A percentile compares a stretch with the other conserved stretches of the same genome.
phyloP scores from a whole-genome alignment of 2,329 filamentous ascomycete genomes.

The Aspergillus candidus region DNA sequence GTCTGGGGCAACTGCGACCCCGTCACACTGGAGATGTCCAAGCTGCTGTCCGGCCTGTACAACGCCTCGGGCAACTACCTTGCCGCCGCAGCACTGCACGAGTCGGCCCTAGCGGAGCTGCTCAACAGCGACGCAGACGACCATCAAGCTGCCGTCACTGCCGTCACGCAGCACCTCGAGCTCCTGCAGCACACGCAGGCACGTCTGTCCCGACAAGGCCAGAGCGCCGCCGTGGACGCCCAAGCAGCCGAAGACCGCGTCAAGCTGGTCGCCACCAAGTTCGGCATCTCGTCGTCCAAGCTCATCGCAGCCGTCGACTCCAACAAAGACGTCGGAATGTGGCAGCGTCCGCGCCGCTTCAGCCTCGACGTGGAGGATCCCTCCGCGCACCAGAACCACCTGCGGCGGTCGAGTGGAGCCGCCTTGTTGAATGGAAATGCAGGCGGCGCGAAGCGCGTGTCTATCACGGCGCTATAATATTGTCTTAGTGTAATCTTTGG shows the following conservation, averaged over 20 bases:
- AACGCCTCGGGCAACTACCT: slow-evolving; percentile 33
- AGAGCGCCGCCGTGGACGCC: slow-evolving; percentile 11
- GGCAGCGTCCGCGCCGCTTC: slow-evolving; percentile 28
- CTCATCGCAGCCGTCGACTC: slow-evolving; percentile 15
- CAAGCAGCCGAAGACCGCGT: slow-evolving; percentile 21
- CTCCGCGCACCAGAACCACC: slow-evolving; percentile 24
- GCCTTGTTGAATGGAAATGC: slow-evolving; percentile 23
- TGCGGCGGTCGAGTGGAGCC: slow-evolving; percentile 25
- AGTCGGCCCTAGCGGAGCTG: slow-evolving; percentile 25
- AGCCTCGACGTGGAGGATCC: slow-evolving; percentile 28
- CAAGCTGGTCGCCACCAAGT: slow-evolving; percentile 23
- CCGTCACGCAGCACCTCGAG: slow-evolving; percentile 26
- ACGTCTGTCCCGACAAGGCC: slow-evolving; percentile 17
- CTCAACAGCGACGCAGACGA: slow-evolving; percentile 22
- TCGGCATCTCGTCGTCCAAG: slow-evolving; percentile 20
- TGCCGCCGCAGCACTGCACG: slow-evolving; percentile 26
- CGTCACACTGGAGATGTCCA: slow-evolving; percentile 45
- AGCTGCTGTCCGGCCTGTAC: slow-evolving; percentile 47
- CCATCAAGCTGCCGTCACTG: slow-evolving; percentile 14
- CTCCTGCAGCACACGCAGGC: slow-evolving; percentile 24
- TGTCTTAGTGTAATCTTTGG: no score
- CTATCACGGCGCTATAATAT: slow-evolving; percentile 15
- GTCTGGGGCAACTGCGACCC: slow-evolving; percentile 46
- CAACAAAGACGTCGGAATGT: slow-evolving; percentile 25
- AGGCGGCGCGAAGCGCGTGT: slow-evolving; percentile 17